Base-by-base conservation (phyloP, 2,329 filamentous ascomycete species). In the Neopestalotiopsis sp. region DNA sequence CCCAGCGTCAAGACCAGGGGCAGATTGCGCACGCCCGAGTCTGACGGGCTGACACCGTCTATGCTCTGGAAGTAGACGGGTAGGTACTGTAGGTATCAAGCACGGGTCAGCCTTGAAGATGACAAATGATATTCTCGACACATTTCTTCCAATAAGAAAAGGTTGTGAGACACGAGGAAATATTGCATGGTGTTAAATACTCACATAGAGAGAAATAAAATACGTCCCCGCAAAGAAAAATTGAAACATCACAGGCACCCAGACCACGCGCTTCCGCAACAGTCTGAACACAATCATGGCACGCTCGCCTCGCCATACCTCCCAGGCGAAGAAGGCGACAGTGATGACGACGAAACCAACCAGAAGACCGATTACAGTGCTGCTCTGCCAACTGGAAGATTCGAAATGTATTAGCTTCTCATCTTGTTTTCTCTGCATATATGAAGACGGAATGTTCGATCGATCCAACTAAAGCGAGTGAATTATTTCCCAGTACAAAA, bases 351-450 rank as follows among this genome's bases (percentile, higher is more conserved):
- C 74, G 17, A 80, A 81, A 2, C 84, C 72, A 42, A 80, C 76
- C 56, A 85, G 72, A 67, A 87, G 77, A 1, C 79, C 81, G 40
- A 88, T 81, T 57, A 87, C 79, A 6, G 79, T 79, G 0, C 78
- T 77, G 62, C 78, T 77, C 30, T 76, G 79, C 85, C 84, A 87
- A 7, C 34, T 38, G 10, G 5, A 38, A 10, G 10, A 38, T 38
- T 38, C 24, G 34, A 38, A 38, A 7, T 10, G 2, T 1, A 10
- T 38, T 38, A 38, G 34, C 34, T 38, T 38, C 6, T 7, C 34
- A 38, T 38, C 10, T 7, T 38, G 1, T 28, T 10, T 38, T 10
- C 5, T 38, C 34, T 38, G 34, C 6, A 1, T 10, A 1, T 38
- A 10, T 6, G 34, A 1, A 38, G 0, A 38, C 1, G 6, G 0